Conservation (phyloP, 2,329 filamentous ascomycete species). For the Davidsoniella australis region DNA sequence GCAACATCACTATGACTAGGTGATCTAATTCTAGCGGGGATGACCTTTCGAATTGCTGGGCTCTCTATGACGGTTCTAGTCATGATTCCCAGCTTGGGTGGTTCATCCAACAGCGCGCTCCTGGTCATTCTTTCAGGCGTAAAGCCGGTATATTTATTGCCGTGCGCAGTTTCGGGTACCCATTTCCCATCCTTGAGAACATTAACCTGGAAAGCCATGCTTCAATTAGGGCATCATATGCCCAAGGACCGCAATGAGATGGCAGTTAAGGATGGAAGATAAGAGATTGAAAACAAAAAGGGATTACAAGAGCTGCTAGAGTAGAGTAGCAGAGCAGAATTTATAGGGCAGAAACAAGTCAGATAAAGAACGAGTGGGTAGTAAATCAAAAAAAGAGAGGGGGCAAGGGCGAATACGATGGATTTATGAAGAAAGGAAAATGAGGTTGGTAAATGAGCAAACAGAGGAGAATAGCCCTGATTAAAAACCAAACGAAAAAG, state of each 20-base stretch:
- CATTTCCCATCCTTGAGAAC: conserved; percentile 37
- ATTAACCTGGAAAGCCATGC: conserved; percentile 35
- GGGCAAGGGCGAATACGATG: not conserved
- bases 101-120: conserved; percentile 19
- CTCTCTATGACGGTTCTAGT: conserved; percentile 64
- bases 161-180: conserved; percentile 35
- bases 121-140: conserved; percentile 16
- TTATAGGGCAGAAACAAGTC: not conserved
- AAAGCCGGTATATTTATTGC: conserved; percentile 23
- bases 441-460: no score
- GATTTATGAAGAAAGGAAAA: no score
- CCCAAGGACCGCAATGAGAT: not conserved
- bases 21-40: conserved; percentile 63
- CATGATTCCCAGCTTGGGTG: conserved; percentile 51
- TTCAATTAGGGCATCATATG: conserved; percentile 3
- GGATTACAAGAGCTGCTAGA: no score
- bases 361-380: not conserved
- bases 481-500: no score
- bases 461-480: no score
- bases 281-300: no score
- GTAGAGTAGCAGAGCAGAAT: not conserved
- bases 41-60: conserved; percentile 56
- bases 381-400: not conserved
- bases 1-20: conserved; percentile 61
- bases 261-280: no score